Evolutionary conservation across 2,329 filamentous ascomycete species (phyloP).

Genomic region (Chalaropsis thielavioides): DNA sequence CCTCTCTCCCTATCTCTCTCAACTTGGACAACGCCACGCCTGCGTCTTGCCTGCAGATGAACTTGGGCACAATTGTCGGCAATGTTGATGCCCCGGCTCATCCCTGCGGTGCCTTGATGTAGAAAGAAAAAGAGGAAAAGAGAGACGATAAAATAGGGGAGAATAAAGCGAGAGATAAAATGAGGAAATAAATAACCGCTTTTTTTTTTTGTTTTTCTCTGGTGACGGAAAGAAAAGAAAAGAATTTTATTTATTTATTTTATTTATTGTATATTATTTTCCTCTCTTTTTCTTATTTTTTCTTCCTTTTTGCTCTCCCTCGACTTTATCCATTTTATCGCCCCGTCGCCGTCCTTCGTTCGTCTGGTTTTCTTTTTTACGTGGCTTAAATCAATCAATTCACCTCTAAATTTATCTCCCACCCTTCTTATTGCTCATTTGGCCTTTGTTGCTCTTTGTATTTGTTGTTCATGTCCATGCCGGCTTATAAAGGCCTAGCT

Average conservation of each 20-base stretch:
- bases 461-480: background rate
- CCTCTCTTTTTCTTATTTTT: background rate
- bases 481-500: constrained; percentile 2
- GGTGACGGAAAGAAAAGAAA: background rate
- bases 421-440: background rate
- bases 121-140: background rate
- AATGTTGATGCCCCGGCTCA: background rate
- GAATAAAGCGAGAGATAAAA: background rate
- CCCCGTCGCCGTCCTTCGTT: background rate
- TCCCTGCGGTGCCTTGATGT: background rate
- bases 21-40: no score
- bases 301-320: background rate
- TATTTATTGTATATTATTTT: background rate
- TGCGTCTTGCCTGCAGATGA: no score
- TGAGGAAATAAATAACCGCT: background rate
- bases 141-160: background rate
- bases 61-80: background rate
- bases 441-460: background rate
- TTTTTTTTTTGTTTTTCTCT: constrained; percentile 2
- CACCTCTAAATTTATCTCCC: background rate
- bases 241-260: background rate
- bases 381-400: background rate
- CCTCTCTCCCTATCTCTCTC: no score
- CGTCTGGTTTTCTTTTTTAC: constrained; percentile 2
- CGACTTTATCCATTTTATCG: background rate